Base-by-base conservation (phyloP, 352 stramenopile species). In the Phytophthora fragariaefolia region DNA sequence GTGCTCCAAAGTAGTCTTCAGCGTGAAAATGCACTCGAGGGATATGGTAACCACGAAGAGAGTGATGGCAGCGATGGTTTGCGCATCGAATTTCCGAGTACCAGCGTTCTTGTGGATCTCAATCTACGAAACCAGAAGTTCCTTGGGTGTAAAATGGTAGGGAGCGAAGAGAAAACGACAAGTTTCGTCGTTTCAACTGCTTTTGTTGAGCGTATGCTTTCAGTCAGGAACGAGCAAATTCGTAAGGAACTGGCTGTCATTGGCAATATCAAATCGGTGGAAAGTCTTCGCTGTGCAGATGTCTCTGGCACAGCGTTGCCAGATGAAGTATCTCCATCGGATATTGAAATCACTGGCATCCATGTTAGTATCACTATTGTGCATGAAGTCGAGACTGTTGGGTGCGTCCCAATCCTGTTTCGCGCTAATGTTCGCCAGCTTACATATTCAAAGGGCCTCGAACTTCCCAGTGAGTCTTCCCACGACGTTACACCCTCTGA, bases 191-290 rank as follows among this genome's bases (percentile, higher is more conserved):
- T 89, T 6, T 79, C 63, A 3, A 88, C 70, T 12, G 43, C 66
- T 0, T 89, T 84, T 51, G 6, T 91, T 7, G 79, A 89, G 34
- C 69, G 69, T 24, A 22, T 71, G 26, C 28, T 83, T 22, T 24
- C 55, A 23, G 79, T 74, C 22, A 74, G 70, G 26, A 80, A 82
- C 20, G 67, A 87, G 20, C 32, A 87, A 4, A 73, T 88, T 17
- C 56, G 45, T 4, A 68, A 48, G 27, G 46, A 22, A 15, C 8
- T 58, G n/a, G n/a, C n/a, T 46, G 32, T n/a, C n/a, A 18, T 36
- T 23, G 17, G 28, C 15, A 28, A 61, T 13, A 1, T 32, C n/a
- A 63, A 62, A 15, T 6, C 27, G 13, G 20, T 23, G 12, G 43
- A 18, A 9, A 50, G 23, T 20, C 20, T 50, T 45, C 15, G 24